A percentile compares a stretch with the other conserved stretches of the same genome.
Conservation (phyloP, 495 filamentous ascomycete genomes). For the Penicillium cosmopolitanum region DNA sequence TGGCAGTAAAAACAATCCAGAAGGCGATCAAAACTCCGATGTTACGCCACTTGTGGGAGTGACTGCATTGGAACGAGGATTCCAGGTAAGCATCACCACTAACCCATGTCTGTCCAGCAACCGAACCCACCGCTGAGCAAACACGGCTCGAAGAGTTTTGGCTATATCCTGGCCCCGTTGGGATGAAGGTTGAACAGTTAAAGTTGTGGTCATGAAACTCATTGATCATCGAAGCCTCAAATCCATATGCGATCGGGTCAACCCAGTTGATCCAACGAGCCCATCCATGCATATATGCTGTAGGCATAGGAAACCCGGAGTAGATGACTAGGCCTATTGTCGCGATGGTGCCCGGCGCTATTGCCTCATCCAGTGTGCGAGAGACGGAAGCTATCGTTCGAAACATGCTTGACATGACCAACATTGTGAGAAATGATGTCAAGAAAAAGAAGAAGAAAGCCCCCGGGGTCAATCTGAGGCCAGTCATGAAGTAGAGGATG, state of each 20-base stretch:
- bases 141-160: background rate
- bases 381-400: conserved; percentile 7
- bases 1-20: conserved; percentile 6
- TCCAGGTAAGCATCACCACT: conserved; percentile 20
- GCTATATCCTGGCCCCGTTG: conserved; percentile 6
- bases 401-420: conserved; percentile 8
- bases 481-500: conserved; percentile 1
- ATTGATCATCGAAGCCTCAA: conserved; percentile 87
- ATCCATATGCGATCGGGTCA: conserved; percentile 82
- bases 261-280: conserved; percentile 86
- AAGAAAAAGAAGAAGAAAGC: conserved; percentile 10
- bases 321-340: conserved; percentile 55
- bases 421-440: background rate
- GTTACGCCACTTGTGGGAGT: conserved; percentile 20
- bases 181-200: conserved; percentile 5
- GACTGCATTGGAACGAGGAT: conserved; percentile 12
- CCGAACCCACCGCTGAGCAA: conserved; percentile 11
- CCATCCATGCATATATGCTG: conserved; percentile 71
- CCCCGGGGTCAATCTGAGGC: background rate
- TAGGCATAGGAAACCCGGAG: conserved; percentile 85
- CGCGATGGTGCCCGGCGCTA: background rate
- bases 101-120: conserved; percentile 13
- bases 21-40: conserved; percentile 17
- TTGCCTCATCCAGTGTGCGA: background rate
- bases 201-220: conserved; percentile 43